Evolutionary conservation across 352 stramenopile genomes (phyloP).

Genomic region (Phytophthora sansomeana): DNA sequence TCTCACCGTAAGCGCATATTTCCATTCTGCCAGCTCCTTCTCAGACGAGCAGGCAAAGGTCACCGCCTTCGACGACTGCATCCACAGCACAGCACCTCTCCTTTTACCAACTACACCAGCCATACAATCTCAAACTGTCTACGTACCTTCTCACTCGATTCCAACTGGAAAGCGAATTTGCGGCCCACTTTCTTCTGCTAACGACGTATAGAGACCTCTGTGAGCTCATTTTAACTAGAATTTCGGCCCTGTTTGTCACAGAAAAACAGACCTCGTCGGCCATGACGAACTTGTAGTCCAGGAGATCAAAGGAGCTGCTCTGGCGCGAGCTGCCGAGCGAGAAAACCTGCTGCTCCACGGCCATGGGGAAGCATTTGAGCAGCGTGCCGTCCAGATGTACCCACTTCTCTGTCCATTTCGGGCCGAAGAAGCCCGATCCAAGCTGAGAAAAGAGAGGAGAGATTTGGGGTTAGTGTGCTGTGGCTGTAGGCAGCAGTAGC

Average conservation of each 20-base stretch:
- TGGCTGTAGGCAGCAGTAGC: background rate
- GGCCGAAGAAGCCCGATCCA: constrained; percentile 59
- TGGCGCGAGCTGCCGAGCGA: constrained; percentile 61
- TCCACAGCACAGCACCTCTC: too few relatives aligned
- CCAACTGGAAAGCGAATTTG: constrained; percentile 73
- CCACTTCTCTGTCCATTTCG: constrained; percentile 87
- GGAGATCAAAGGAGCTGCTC: constrained; percentile 54
- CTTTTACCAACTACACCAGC: too few relatives aligned
- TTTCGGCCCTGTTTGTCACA: background rate
- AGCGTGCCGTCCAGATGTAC: constrained; percentile 72
- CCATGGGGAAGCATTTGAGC: constrained; percentile 83
- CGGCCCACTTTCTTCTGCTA: constrained; percentile 64
- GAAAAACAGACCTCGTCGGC: constrained; percentile 46
- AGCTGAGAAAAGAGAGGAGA: constrained; percentile 39
- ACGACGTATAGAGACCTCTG: background rate
- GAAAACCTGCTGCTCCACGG: constrained; percentile 62
- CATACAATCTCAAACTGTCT: too few relatives aligned
- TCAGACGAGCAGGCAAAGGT: constrained; percentile 71
- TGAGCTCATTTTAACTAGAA: background rate
- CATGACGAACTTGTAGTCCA: constrained; percentile 54
- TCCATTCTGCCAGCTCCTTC: constrained; percentile 70
- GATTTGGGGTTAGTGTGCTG: background rate
- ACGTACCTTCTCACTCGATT: constrained; percentile 57
- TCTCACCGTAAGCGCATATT: constrained; percentile 55
- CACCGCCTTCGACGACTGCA: constrained; percentile 51